Base-by-base conservation (phyloP, 192 early-diverging fungal genomes). In the Borealophlyctis nickersoniae region DNA sequence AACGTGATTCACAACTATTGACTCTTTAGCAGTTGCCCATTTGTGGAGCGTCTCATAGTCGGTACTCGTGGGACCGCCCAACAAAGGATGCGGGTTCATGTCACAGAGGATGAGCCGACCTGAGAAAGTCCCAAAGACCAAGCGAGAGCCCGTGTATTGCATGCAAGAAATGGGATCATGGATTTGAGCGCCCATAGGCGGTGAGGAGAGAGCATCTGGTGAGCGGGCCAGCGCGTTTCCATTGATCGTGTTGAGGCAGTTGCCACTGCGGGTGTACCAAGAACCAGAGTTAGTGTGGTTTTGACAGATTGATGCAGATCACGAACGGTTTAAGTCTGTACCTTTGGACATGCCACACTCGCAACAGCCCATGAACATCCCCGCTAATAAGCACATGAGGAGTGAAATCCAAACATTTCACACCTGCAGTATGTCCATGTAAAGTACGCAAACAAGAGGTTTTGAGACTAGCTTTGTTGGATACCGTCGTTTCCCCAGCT, bases 371-470 rank as follows among this genome's bases (percentile, higher is more conserved):
- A 39, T 69, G 58, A 7, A 72, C 52, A 61, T 73, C 71, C 2
- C 75, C 75, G 33, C 62, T 65, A 30, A 71, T 52, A 4, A 77
- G 55, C 0, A 71, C 34, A 27, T 45, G 31, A 11, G 4, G 14
- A 19, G 45, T 35, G 51, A 77, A 71, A 62, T 71, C 75, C 14
- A 77, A 9, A 34, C 75, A 73, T 34, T 77, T 77, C 32, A 77
- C 56, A 26, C 55, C 68, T 13, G 62, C 52, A 11, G 49, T 53
- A 50, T 77, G 75, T 13, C 75, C 75, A 35, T 52, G 51, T 24
- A 77, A 58, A 3, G 69, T 71, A 4, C 73, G 67, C 51, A 73
- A 24, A 31, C 62, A 36, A 4, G 22, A 49, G n/a, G n/a, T n/a
- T n/a, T n/a, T n/a, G n/a, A n/a, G n/a, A n/a, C n/a, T n/a, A n/a